A percentile compares a stretch with the other conserved stretches of the same genome.
phyloP scores from a whole-genome alignment of 345 rosid genomes.

The Acer yangbiense region DNA sequence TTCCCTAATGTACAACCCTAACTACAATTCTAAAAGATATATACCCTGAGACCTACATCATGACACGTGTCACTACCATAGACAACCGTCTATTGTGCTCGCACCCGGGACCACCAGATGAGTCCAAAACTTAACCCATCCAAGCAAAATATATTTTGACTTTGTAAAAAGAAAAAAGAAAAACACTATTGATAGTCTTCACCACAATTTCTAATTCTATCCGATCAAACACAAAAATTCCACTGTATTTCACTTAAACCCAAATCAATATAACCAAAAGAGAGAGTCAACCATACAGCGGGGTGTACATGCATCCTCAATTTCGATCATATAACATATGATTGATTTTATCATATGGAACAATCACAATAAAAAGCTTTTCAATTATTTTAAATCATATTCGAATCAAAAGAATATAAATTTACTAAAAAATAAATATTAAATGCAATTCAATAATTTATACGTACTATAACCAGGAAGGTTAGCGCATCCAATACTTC shows the following conservation, averaged over 20 bases:
- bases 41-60: background rate
- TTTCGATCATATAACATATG: too few species aligned
- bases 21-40: background rate
- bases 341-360: too few species aligned
- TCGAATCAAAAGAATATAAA: too few species aligned
- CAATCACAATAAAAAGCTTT: too few species aligned
- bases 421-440: too few species aligned
- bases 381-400: too few species aligned
- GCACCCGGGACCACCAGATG: background rate
- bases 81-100: background rate
- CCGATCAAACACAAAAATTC: background rate
- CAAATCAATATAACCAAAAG: background rate
- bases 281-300: too few species aligned
- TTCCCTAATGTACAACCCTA: too few species aligned
- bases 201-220: background rate
- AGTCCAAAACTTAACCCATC: background rate
- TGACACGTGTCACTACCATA: background rate
- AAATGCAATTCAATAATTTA: too few species aligned
- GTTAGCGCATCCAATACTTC: constrained; percentile 33
- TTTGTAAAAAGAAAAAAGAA: background rate
- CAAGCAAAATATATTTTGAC: background rate
- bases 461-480: constrained; percentile 16
- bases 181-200: too few species aligned
- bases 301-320: too few species aligned
- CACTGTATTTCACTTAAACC: background rate